Percentiles rank a stretch among this genome's conserved stretches.
Conservation (phyloP, 768 basidiomycete genomes). For the Boletus sp. region DNA sequence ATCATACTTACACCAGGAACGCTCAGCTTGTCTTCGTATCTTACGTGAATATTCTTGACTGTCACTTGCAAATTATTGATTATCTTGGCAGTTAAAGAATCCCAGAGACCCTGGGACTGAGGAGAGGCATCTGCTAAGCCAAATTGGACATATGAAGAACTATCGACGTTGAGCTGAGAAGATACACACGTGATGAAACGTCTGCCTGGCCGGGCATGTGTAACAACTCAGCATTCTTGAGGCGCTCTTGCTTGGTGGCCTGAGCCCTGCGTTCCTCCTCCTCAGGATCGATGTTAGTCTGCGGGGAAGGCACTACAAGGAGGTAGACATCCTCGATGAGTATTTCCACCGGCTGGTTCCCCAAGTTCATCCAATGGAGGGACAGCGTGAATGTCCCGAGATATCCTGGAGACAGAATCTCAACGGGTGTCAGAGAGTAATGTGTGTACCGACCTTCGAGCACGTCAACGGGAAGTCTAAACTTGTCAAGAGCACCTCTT, state of each 20-base stretch:
- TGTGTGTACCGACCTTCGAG: conserved; percentile 61
- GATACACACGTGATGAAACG: conserved; percentile 41
- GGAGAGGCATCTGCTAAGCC: conserved; percentile 43
- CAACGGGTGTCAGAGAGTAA: neutral
- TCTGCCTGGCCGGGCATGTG: conserved; percentile 62
- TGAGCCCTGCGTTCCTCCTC: conserved; percentile 85
- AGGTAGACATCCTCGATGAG: conserved; percentile 93
- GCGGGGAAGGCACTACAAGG: conserved; percentile 79
- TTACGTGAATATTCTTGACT: conserved; percentile 91
- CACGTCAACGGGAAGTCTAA: conserved; percentile 92
- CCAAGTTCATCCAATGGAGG: conserved; percentile 85
- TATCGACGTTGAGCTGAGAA: neutral
- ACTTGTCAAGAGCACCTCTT: conserved; percentile 91
- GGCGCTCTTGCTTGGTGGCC: conserved; percentile 82
- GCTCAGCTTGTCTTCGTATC: conserved; percentile 93
- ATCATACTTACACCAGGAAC: conserved; percentile 74
- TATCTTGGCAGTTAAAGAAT: conserved; percentile 82
- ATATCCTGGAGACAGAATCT: conserved; percentile 51
- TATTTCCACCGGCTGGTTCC: conserved; percentile 87
- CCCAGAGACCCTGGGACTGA: conserved; percentile 82
- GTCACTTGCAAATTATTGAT: conserved; percentile 96
- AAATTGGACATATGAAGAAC: conserved; percentile 1
- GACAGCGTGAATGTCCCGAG: conserved; percentile 83
- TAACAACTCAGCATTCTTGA: conserved; percentile 83
- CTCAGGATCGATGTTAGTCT: conserved; percentile 64